A percentile compares a stretch with the other conserved stretches of the same genome.
phyloP scores from a whole-genome alignment of 179 eudicot species.

The Carnegiea gigantea region DNA sequence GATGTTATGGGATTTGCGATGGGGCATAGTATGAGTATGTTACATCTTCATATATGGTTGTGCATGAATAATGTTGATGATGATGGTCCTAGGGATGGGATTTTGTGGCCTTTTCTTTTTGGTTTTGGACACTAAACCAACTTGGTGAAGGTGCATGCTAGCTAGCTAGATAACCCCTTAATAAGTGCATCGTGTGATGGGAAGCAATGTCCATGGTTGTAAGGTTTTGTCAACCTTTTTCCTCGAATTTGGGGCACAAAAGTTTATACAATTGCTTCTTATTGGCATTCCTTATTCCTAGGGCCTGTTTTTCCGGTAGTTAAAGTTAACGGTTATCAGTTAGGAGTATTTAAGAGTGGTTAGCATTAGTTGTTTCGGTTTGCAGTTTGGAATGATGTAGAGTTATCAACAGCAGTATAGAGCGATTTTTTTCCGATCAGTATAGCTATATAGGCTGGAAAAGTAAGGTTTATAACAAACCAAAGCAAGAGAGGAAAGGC shows the following conservation, averaged over 20 bases:
- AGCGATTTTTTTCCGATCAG: too few relatives aligned
- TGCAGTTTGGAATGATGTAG: too few relatives aligned
- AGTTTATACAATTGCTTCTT: neutral
- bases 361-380: too few relatives aligned
- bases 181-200: neutral
- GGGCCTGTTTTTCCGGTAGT: too few relatives aligned
- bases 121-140: conserved; percentile 1
- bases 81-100: neutral
- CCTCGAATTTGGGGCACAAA: neutral
- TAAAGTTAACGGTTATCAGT: too few relatives aligned
- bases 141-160: neutral
- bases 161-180: neutral
- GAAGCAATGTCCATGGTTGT: neutral
- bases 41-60: neutral
- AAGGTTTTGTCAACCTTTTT: neutral
- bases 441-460: too few relatives aligned
- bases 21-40: neutral
- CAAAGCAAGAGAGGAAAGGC: too few relatives aligned
- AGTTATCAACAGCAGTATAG: too few relatives aligned
- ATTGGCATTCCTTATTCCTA: neutral
- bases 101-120: neutral
- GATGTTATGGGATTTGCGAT: neutral
- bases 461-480: too few relatives aligned
- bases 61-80: neutral
- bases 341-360: too few relatives aligned